These are phyloP conservation scores for Marasmius fiardii DNA, from an alignment of 1,284 basidiomycete genomes.

Conservation along the genomic window DNA sequence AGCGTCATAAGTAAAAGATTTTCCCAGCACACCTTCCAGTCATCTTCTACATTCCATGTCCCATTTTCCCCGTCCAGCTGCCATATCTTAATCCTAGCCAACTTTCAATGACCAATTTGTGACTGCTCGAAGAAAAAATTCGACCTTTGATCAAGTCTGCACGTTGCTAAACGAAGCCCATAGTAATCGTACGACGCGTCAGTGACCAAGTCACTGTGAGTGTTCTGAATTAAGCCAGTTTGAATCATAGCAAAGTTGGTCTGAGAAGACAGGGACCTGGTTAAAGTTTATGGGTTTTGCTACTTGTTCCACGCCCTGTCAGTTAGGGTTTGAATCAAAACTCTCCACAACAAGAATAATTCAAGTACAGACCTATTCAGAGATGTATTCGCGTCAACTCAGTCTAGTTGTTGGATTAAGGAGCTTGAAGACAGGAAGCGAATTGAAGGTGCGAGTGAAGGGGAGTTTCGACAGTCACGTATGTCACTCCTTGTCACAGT, in stretches of 20 bases:
- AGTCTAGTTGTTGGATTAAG: too few species aligned
- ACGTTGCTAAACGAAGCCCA: slow-evolving; percentile 75
- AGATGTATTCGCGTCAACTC: too few species aligned
- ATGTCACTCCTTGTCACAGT: too few species aligned
- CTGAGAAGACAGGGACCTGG: too few species aligned
- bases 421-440: too few species aligned
- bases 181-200: slow-evolving; percentile 90
- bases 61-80: slow-evolving; percentile 66
- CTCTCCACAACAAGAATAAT: too few species aligned
- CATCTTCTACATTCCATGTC: slow-evolving; percentile 73
- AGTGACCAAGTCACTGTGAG: slow-evolving; percentile 76
- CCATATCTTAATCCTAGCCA: slow-evolving; percentile 78
- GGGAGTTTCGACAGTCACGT: too few species aligned
- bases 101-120: slow-evolving; percentile 7
- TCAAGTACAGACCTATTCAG: too few species aligned
- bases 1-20: background rate
- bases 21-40: slow-evolving; percentile 75
- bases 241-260: slow-evolving; percentile 56
- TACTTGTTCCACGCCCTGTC: too few species aligned
- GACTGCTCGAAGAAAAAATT: background rate
- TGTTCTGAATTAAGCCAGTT: slow-evolving; percentile 67
- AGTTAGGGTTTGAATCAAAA: too few species aligned
- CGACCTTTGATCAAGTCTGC: slow-evolving; percentile 76
- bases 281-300: too few species aligned
- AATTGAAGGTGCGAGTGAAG: too few species aligned